Evolutionary conservation across 1,139 yeast genomes (phyloP), one percentile per base, ranked within the genome.

Genomic region (Geotrichum carabidarum): DNA sequence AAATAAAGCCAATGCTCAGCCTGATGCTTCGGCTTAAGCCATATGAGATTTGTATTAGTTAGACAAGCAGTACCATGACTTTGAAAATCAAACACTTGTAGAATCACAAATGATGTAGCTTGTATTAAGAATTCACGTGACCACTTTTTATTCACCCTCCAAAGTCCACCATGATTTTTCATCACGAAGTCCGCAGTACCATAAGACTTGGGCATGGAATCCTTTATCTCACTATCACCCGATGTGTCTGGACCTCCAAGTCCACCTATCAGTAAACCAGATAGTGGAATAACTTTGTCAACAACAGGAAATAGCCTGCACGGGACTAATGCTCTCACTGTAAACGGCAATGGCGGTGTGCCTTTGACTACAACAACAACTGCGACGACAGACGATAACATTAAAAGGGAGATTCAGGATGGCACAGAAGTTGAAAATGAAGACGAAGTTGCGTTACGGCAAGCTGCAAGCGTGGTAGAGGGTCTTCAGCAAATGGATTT

Each of bases 401-500:
- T 17, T 18, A 31, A 31, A 15, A 45, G 41, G 18, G 35, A n/a
- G 38, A 15, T 34, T 34, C 37, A 34, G 5, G 27, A 22, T 22
- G 22, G 32, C 8, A 34, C 42, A 51, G 15, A 44, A 36, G 27
- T 5, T 22, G 27, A 22, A 15, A 46, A 53, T 14, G 53, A 50
- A n/a, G 50, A 47, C 4, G 53, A 40, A 14, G 42, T n/a, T 8
- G 18, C 44, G n/a, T 17, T 53, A 40, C 34, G 42, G 15, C 46
- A 43, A 12, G 45, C 48, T 45, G 53, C 36, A n/a, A 37, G 30
- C n/a, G 55, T 47, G 15, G 50, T 55, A 11, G 50, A 48, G 35
- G 32, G 46, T 7, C 45, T 56, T 7, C 53, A 50, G 32, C 55
- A 53, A 22, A 50, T 56, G 53, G 59, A 56, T 42, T 31, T 56